phyloP scores from a whole-genome alignment of 2,329 filamentous ascomycete genomes.

The Ascochyta clinopodiicola region DNA sequence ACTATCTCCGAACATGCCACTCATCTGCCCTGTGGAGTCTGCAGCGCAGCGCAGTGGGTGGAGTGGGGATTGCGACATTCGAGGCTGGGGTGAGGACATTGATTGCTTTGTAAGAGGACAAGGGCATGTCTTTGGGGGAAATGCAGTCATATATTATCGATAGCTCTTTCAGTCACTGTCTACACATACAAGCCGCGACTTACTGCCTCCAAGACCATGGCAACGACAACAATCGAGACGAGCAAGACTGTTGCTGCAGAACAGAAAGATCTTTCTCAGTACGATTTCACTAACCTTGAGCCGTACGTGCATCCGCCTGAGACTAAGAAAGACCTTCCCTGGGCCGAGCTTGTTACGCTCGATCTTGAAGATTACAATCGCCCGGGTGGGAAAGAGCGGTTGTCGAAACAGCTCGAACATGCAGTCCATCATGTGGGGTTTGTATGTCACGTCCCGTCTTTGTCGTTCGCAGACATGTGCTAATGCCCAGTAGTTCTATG shows the following conservation, averaged over 20 bases:
- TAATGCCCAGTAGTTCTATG: constrained; percentile 61
- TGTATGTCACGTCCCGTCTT: constrained; percentile 17
- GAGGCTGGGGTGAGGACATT: background rate
- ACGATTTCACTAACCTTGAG: constrained; percentile 43
- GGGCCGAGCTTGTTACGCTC: constrained; percentile 65
- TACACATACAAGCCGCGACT: too few species aligned
- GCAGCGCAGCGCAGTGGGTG: background rate
- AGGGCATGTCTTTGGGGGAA: background rate
- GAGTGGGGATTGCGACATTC: constrained; percentile 4
- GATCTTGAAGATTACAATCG: constrained; percentile 62
- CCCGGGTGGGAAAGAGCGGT: constrained; percentile 61
- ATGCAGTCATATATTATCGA: background rate
- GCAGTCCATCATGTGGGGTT: constrained; percentile 58
- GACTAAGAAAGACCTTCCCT: constrained; percentile 56
- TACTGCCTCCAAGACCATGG: constrained; percentile 6
- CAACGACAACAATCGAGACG: constrained; percentile 28
- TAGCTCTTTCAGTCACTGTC: background rate
- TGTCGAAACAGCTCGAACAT: constrained; percentile 63
- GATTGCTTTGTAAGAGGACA: background rate
- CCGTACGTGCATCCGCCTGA: constrained; percentile 56
- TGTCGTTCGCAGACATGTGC: background rate
- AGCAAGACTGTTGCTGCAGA: background rate
- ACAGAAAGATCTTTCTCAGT: constrained; percentile 25
- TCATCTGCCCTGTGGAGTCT: background rate
- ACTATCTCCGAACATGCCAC: background rate